These are phyloP conservation scores for Rhynchospora pubera DNA, from an alignment of 176 grass and related monocot species.

Conservation along the genomic window DNA sequence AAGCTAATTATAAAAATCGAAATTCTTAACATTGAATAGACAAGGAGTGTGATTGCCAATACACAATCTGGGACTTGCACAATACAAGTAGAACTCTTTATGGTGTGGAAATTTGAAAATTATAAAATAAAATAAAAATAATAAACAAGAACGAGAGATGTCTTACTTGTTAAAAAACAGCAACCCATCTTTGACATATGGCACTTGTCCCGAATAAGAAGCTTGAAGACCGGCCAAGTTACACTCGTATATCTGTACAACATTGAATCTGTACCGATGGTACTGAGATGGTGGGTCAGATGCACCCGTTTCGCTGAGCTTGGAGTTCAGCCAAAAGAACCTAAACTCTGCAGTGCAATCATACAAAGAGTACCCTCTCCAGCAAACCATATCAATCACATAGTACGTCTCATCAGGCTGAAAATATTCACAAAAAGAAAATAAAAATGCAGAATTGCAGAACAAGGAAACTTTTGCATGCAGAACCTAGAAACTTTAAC, in stretches of 20 bases:
- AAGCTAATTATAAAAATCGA: background rate
- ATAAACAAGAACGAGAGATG: background rate
- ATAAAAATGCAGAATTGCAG: background rate
- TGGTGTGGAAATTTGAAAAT: too few relatives aligned
- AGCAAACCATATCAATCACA: conserved; percentile 92
- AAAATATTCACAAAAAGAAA: conserved; percentile 14
- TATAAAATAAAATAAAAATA: background rate
- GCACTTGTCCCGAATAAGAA: conserved; percentile 54
- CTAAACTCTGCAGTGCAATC: conserved; percentile 92
- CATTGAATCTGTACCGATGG: conserved; percentile 61
- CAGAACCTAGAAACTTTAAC: background rate
- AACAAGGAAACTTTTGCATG: background rate
- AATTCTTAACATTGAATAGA: background rate
- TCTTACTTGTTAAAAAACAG: conserved; percentile 93
- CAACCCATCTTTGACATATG: conserved; percentile 80
- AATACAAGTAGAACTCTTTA: too few relatives aligned
- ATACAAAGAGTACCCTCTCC: conserved; percentile 81
- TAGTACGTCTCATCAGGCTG: conserved; percentile 92
- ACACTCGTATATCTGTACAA: conserved; percentile 69
- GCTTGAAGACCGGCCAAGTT: conserved; percentile 54
- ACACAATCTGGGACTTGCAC: too few relatives aligned
- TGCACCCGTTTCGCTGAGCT: conserved; percentile 75
- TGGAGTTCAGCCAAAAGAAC: conserved; percentile 94
- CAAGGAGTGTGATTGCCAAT: background rate
- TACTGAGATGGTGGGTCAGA: conserved; percentile 64